Evolutionary conservation across 2,329 filamentous ascomycete species (phyloP).

Genomic region (Fusarium chlamydosporum): DNA sequence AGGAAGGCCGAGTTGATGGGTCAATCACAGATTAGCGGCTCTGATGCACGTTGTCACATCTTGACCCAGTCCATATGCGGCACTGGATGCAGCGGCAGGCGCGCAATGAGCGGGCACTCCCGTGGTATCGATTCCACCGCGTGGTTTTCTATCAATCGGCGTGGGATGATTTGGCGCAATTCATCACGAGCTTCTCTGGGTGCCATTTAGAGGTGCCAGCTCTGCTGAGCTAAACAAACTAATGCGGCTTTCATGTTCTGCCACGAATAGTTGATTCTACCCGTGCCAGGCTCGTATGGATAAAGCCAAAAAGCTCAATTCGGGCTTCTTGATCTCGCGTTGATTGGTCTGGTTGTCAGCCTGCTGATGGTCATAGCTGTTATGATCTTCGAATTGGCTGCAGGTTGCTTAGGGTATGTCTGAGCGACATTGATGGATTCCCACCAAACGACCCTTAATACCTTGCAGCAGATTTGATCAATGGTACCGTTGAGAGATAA

Average conservation of each 20-base stretch:
- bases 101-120: slow-evolving; percentile 50
- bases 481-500: slow-evolving; percentile 8
- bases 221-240: slow-evolving; percentile 24
- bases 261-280: slow-evolving; percentile 31
- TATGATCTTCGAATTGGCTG: slow-evolving; percentile 16
- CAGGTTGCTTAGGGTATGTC: slow-evolving; percentile 29
- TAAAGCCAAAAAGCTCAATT: slow-evolving; percentile 14
- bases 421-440: not conserved
- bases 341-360: slow-evolving; percentile 17
- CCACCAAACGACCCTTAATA: slow-evolving; percentile 3
- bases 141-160: slow-evolving; percentile 37
- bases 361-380: slow-evolving; percentile 17
- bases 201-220: slow-evolving; percentile 31
- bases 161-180: slow-evolving; percentile 41
- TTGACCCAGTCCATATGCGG: slow-evolving; percentile 36
- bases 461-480: slow-evolving; percentile 8
- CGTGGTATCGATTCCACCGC: slow-evolving; percentile 41
- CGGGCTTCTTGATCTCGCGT: slow-evolving; percentile 3
- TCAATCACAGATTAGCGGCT: slow-evolving; percentile 27
- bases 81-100: slow-evolving; percentile 47
- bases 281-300: slow-evolving; percentile 25
- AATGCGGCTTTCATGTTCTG: slow-evolving; percentile 38
- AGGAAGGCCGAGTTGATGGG: slow-evolving; percentile 39
- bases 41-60: slow-evolving; percentile 35
- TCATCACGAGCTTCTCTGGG: slow-evolving; percentile 28